Base-by-base conservation (phyloP, 805 yeast genomes). In the Spencermartinsiella europaea region DNA sequence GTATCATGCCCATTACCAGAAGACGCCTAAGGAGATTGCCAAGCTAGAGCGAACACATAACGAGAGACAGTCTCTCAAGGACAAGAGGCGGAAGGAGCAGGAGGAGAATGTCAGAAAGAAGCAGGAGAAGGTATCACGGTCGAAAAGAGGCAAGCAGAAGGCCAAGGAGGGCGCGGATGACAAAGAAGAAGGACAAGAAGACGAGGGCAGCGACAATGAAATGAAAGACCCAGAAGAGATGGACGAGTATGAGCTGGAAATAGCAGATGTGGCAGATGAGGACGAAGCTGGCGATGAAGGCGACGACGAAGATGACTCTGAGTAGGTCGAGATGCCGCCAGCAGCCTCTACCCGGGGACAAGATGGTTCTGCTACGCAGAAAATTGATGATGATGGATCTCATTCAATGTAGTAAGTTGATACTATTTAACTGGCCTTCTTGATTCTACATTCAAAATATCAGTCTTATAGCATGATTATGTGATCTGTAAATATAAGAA, bases 51-150 rank as follows among this genome's bases (percentile, higher is more conserved):
- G 76, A 65, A 73, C 69, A 57, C 96, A 89, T 64, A 76, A 77
- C 38, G 70, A 70, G 44, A 77, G 77, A 61, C 73, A 74, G 60
- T 76, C 74, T 58, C 67, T 84, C 57, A 85, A 81, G 66, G 83
- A 76, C 25, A 73, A 79, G 58, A 79, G 97, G 68, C 78, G 84
- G 62, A 79, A 79, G 54, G 81, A 77, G 59, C 97, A 90, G 67
- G 80, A 79, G 55, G 90, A 75, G 38, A 86, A 89, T 60, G 84
- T 90, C 44, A 75, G 80, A 19, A 79, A 76, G 46, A 90, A 69
- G 74, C 77, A 79, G 53, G 88, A 81, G 42, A 85, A 84, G 70
- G 81, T 81, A 57, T 79, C 80, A 47, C 79, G 95, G 75, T 79
- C 66, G 68, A 74, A 68, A 77, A 74, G 56, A 68, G 81, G 71